Percentiles rank a stretch among this genome's conserved stretches.
Conservation (phyloP, 1,284 basidiomycete species). For the Ceratobasidium sp. region DNA sequence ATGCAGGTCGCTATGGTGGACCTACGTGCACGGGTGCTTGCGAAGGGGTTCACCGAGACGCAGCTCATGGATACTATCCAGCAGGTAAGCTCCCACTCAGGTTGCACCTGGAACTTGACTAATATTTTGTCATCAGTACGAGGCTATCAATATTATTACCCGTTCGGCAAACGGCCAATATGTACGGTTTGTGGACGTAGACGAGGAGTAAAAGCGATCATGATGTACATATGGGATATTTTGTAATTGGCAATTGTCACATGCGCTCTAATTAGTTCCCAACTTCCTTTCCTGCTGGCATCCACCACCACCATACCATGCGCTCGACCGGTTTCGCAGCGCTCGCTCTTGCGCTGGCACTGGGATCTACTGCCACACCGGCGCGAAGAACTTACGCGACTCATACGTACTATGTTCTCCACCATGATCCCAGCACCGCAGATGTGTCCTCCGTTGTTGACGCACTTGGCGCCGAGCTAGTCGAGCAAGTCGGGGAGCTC, state of each 20-base stretch:
- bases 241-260: conserved; percentile 44
- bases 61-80: conserved; percentile 87
- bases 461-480: conserved; percentile 83
- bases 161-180: conserved; percentile 42
- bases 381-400: conserved; percentile 70
- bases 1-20: conserved; percentile 77
- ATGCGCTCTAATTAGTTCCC: conserved; percentile 24
- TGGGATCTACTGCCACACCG: conserved; percentile 29
- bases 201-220: conserved; percentile 26
- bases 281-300: conserved; percentile 30
- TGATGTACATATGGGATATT: conserved; percentile 42
- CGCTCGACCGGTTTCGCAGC: conserved; percentile 39
- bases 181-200: conserved; percentile 44
- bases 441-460: conserved; percentile 61
- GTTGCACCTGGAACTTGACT: neutral
- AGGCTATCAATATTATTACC: conserved; percentile 44
- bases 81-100: conserved; percentile 68
- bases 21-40: conserved; percentile 84
- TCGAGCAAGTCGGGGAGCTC: conserved; percentile 90
- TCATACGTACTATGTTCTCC: conserved; percentile 92
- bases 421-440: conserved; percentile 71
- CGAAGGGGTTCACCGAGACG: conserved; percentile 89
- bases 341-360: conserved; percentile 25
- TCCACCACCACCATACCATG: conserved; percentile 25
- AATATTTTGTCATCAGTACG: conserved; percentile 14